Evolutionary conservation across 139 green algal genomes (phyloP).

Genomic region (Astrephomene gubernaculifera): DNA sequence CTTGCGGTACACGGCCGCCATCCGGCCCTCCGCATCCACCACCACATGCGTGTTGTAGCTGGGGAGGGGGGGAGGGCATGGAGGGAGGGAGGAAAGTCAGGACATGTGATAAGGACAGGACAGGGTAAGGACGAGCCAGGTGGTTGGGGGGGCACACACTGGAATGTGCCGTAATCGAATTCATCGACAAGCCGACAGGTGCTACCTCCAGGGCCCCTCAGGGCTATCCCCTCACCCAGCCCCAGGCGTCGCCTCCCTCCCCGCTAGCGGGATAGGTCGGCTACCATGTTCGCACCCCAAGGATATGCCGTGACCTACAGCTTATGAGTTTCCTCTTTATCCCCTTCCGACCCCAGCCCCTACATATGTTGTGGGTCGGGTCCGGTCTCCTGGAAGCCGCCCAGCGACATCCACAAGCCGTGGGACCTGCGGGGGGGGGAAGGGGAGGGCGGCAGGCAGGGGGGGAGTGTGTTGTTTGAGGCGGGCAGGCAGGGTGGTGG

Average conservation of each 20-base stretch:
- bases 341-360: not conserved
- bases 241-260: not conserved
- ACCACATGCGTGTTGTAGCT: slow-evolving; percentile 93
- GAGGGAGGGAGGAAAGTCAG: no score
- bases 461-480: not conserved
- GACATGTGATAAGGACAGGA: no score
- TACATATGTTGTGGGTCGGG: slow-evolving; percentile 75
- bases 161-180: no score
- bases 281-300: no score
- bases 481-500: not conserved
- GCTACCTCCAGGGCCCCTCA: no score
- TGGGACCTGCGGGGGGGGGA: slow-evolving; percentile 43
- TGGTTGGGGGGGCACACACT: no score
- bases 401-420: slow-evolving; percentile 92
- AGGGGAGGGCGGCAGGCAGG: not conserved
- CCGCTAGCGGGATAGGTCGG: not conserved
- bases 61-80: not conserved
- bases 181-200: no score
- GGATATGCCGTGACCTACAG: no score
- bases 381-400: slow-evolving; percentile 89
- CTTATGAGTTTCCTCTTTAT: no score
- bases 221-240: no score
- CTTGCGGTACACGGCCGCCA: slow-evolving; percentile 55
- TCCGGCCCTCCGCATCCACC: slow-evolving; percentile 68
- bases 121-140: no score